These are phyloP conservation scores for Penicillium sp. DNA, from an alignment of 2,329 filamentous ascomycete genomes.

Conservation along the genomic window DNA sequence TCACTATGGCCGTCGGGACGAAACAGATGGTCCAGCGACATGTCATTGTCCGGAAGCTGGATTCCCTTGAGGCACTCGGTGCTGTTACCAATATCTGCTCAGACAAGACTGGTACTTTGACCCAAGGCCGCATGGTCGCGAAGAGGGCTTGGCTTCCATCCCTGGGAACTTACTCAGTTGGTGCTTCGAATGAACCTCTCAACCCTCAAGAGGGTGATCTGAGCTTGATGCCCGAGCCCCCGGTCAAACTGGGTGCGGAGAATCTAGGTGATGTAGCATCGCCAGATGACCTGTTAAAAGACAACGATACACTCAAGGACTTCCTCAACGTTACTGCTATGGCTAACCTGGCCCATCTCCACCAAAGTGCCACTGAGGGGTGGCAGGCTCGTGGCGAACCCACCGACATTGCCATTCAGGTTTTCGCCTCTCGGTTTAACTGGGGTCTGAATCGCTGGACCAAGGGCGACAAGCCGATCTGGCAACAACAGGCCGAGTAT, in stretches of 20 bases:
- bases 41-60: slow-evolving; percentile 59
- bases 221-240: slow-evolving; percentile 39
- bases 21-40: slow-evolving; percentile 58
- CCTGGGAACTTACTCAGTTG: slow-evolving; percentile 58
- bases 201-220: slow-evolving; percentile 57
- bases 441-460: slow-evolving; percentile 59
- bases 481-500: slow-evolving; percentile 65
- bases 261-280: slow-evolving; percentile 24
- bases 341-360: slow-evolving; percentile 65
- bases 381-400: slow-evolving; percentile 68
- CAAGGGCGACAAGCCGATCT: slow-evolving; percentile 51
- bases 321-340: slow-evolving; percentile 65
- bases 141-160: slow-evolving; percentile 60
- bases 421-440: slow-evolving; percentile 68
- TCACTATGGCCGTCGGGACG: slow-evolving; percentile 64
- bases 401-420: slow-evolving; percentile 73
- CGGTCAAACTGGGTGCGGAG: slow-evolving; percentile 29
- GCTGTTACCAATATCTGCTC: slow-evolving; percentile 61
- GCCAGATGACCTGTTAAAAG: slow-evolving; percentile 40
- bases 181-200: slow-evolving; percentile 56
- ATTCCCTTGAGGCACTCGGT: slow-evolving; percentile 60
- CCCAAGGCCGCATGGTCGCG: slow-evolving; percentile 64
- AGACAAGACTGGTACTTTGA: slow-evolving; percentile 62
- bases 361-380: slow-evolving; percentile 52
- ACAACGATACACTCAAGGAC: slow-evolving; percentile 52